A percentile compares a stretch with the other conserved stretches of the same genome.
Conservation (phyloP, 345 rosid species). For the Corymbia maculata region DNA sequence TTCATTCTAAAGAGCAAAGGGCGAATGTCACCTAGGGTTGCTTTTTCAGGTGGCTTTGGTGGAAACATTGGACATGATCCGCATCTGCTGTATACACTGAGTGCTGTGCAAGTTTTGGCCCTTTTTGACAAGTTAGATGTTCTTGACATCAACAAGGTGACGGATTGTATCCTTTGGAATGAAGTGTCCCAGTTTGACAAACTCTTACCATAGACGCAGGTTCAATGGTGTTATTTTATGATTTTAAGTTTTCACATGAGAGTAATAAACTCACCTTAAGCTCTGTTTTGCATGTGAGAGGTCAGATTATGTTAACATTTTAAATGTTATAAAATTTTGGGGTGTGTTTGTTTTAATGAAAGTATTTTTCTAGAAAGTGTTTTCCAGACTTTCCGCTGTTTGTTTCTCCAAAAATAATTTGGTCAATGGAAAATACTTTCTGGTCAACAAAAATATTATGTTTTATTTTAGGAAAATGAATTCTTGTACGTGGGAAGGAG, state of each 20-base stretch:
- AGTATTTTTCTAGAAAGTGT: too few relatives aligned
- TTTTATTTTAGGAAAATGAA: too few relatives aligned
- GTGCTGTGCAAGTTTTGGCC: neutral
- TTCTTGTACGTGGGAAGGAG: too few relatives aligned
- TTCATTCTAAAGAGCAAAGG: neutral
- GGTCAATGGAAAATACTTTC: too few relatives aligned
- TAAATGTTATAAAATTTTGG: neutral
- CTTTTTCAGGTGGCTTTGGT: constrained; percentile 71
- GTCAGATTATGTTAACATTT: constrained; percentile 28
- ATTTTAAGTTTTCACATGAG: neutral
- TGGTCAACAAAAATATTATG: too few relatives aligned
- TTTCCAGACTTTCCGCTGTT: too few relatives aligned
- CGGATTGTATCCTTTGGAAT: neutral
- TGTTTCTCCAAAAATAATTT: too few relatives aligned
- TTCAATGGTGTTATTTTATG: neutral
- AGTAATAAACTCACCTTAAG: neutral
- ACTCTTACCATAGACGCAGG: neutral
- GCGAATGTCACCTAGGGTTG: neutral
- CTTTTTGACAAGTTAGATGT: neutral
- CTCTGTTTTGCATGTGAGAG: neutral
- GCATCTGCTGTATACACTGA: constrained; percentile 6
- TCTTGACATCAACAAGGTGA: neutral
- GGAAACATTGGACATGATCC: constrained; percentile 84
- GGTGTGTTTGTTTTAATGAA: too few relatives aligned
- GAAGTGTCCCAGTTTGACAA: neutral